Evolutionary conservation across 2,329 filamentous ascomycete species (phyloP).

Genomic region (Nakataea oryzae): DNA sequence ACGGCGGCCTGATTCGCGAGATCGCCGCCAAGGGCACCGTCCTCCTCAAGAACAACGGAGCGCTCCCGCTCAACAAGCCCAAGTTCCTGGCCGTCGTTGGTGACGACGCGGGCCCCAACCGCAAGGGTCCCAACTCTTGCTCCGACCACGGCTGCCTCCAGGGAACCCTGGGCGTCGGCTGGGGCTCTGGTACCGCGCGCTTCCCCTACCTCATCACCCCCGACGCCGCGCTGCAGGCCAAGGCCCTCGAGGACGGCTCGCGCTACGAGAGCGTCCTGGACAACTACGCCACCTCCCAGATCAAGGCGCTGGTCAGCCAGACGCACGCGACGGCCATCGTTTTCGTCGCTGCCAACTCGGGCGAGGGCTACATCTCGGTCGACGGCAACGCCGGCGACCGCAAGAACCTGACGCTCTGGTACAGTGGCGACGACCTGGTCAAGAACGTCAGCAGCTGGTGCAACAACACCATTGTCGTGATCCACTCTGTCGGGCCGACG

Average conservation of each 20-base stretch:
- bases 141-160: slow-evolving; percentile 50
- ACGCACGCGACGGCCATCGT: slow-evolving; percentile 66
- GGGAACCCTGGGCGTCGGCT: slow-evolving; percentile 62
- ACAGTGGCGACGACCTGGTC: slow-evolving; percentile 69
- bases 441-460: slow-evolving; percentile 66
- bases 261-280: slow-evolving; percentile 57
- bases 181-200: slow-evolving; percentile 66
- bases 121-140: slow-evolving; percentile 70
- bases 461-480: slow-evolving; percentile 84
- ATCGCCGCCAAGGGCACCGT: slow-evolving; percentile 74
- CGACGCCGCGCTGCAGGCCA: slow-evolving; percentile 55
- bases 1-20: slow-evolving; percentile 62
- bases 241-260: slow-evolving; percentile 48
- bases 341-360: slow-evolving; percentile 79
- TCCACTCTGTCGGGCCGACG: slow-evolving; percentile 77
- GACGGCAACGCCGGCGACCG: slow-evolving; percentile 82
- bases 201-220: slow-evolving; percentile 71
- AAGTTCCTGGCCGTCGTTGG: slow-evolving; percentile 70
- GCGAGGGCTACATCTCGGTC: slow-evolving; percentile 71
- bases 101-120: slow-evolving; percentile 69
- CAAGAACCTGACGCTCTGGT: slow-evolving; percentile 87
- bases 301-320: slow-evolving; percentile 48
- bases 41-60: slow-evolving; percentile 77
- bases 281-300: slow-evolving; percentile 52
- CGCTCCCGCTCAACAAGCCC: slow-evolving; percentile 69